A percentile compares a stretch with the other conserved stretches of the same genome.
phyloP scores from a whole-genome alignment of 129 eudicot species.

The Flaveria brownii region DNA sequence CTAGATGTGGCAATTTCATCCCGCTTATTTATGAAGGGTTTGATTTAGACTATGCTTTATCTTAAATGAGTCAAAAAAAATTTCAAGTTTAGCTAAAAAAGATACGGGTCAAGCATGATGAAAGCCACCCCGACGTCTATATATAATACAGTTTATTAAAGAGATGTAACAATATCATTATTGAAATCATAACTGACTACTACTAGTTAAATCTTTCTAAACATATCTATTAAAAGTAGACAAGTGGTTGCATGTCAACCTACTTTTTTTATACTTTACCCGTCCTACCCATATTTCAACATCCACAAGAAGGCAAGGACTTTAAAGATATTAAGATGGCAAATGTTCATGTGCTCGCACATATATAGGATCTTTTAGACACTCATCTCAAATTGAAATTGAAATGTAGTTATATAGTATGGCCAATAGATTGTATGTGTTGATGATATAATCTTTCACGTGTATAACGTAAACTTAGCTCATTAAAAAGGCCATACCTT shows the following conservation, averaged over 20 bases:
- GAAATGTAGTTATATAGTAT: background rate
- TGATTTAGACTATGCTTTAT: background rate
- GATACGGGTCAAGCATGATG: background rate
- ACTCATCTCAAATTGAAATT: background rate
- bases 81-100: too few species aligned
- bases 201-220: background rate
- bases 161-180: background rate
- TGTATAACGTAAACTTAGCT: background rate
- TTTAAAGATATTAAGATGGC: too few species aligned
- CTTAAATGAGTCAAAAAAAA: background rate
- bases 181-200: background rate
- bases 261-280: too few species aligned
- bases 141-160: background rate
- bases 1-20: background rate
- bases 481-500: slow-evolving; percentile 36
- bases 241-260: too few species aligned
- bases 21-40: background rate
- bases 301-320: too few species aligned
- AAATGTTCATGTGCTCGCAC: too few species aligned
- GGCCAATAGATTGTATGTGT: background rate
- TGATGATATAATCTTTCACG: background rate
- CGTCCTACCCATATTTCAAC: too few species aligned
- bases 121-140: background rate
- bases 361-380: too few species aligned
- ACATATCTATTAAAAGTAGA: too few species aligned